Base-by-base conservation (phyloP, 306 rosid species). In the Corylus avellana region DNA sequence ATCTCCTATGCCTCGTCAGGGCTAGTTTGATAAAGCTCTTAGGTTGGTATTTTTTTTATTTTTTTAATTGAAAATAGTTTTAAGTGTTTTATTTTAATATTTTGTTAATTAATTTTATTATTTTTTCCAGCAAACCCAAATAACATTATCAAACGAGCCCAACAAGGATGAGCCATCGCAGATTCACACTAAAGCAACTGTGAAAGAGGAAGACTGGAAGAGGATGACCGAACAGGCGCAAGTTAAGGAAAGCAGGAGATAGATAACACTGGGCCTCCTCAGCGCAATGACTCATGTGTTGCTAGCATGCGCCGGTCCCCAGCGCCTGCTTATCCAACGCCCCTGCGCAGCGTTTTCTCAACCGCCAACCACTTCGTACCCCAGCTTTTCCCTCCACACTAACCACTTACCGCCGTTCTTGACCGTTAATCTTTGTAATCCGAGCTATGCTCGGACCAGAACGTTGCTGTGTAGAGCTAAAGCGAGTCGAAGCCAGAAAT, bases 281-380 rank as follows among this genome's bases (percentile, higher is more conserved):
- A 35, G 17, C 70, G 16, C 70, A 64, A 14, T 18, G 20, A 5
- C n/a, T 64, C 2, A 32, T 1, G 50, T n/a, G 32, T 18, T 42
- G 51, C 72, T 18, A 68, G 10, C 72, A 42, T 68, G 4, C 29
- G 50, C 51, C 29, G 3, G 13, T 10, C 50, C 50, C 22, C 37
- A 62, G 12, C 51, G 54, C 78, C 91, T 92, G 97, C 81, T 71
- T 78, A 66, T 82, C 75, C 81, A 87, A 58, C 89, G 44, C 71
- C 61, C 83, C 25, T 75, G 73, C 86, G 8, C 78, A 10, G 62
- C 82, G 17, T 50, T 75, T 82, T 80, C 77, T 84, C 84, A 82
- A 29, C 82, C 70, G 57, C 72, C 84, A 51, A 22, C 61, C 32
- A 75, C 75, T 73, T 49, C 78, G 37, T 83, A 32, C 75, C 76